These are phyloP conservation scores for Spiraea crenata DNA, from an alignment of 331 rosid species.

Conservation along the genomic window DNA sequence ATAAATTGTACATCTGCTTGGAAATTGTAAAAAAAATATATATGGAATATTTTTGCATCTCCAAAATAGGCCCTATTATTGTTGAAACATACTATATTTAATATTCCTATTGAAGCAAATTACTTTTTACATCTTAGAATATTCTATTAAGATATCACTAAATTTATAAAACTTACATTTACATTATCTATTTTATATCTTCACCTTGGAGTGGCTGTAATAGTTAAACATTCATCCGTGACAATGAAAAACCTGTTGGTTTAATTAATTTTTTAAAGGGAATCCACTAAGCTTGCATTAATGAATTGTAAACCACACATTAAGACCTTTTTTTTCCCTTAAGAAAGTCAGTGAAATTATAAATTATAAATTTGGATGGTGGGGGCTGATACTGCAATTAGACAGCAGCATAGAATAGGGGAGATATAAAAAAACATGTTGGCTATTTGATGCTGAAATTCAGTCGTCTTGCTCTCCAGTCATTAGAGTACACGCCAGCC, in stretches of 20 bases:
- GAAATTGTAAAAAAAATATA: no score
- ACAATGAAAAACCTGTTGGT: slow-evolving; percentile 29
- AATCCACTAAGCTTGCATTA: slow-evolving; percentile 53
- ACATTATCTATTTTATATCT: no score
- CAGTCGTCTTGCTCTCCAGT: slow-evolving; percentile 19
- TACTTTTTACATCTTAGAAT: no score
- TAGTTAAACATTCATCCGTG: not conserved
- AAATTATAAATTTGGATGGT: slow-evolving; percentile 34
- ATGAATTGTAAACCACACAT: slow-evolving; percentile 52
- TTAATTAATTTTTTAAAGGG: slow-evolving; percentile 21
- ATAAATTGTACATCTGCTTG: no score
- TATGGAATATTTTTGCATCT: no score
- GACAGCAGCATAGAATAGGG: slow-evolving; percentile 37
- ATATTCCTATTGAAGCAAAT: no score
- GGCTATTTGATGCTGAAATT: slow-evolving; percentile 28
- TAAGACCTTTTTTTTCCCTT: slow-evolving; percentile 17
- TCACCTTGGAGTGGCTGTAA: no score
- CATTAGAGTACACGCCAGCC: slow-evolving; percentile 50
- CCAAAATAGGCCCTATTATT: no score
- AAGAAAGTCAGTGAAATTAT: slow-evolving; percentile 35
- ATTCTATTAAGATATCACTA: no score
- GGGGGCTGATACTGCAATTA: slow-evolving; percentile 29
- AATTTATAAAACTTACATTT: no score
- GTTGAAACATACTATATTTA: no score
- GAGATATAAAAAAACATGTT: slow-evolving; percentile 40